phyloP scores from a whole-genome alignment of 1,139 yeast species.

The Yamadazyma spencermartinsiae region DNA sequence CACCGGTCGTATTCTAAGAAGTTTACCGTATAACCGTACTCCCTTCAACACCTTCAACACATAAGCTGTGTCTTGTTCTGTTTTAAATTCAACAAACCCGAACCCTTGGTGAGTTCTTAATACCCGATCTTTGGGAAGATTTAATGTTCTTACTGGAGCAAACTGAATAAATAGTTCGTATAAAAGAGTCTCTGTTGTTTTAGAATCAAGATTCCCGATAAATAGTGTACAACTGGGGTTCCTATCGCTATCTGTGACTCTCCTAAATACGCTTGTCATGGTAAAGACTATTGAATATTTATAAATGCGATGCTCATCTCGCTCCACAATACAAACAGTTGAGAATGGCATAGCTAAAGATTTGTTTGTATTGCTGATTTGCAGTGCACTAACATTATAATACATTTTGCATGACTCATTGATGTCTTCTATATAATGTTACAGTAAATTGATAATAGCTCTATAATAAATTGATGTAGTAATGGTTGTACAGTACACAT shows the following conservation, averaged over 20 bases:
- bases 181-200: conserved; percentile 64
- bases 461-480: neutral
- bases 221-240: conserved; percentile 72
- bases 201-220: conserved; percentile 80
- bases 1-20: conserved; percentile 46
- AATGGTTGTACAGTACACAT: neutral
- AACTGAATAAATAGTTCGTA: conserved; percentile 86
- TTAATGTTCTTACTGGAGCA: conserved; percentile 71
- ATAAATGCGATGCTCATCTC: conserved; percentile 2
- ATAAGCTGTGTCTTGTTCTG: conserved; percentile 67
- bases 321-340: too few relatives aligned
- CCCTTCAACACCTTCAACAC: conserved; percentile 63
- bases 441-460: too few relatives aligned
- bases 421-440: too few relatives aligned
- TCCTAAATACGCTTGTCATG: conserved; percentile 35
- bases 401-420: too few relatives aligned
- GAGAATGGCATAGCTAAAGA: too few relatives aligned
- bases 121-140: conserved; percentile 79
- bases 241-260: conserved; percentile 43
- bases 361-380: too few relatives aligned
- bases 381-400: too few relatives aligned
- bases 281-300: neutral
- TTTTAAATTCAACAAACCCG: conserved; percentile 79
- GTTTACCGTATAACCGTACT: conserved; percentile 62
- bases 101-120: conserved; percentile 76